Conservation (phyloP, 2,329 filamentous ascomycete genomes). For the Xylariomycetidae sp. region DNA sequence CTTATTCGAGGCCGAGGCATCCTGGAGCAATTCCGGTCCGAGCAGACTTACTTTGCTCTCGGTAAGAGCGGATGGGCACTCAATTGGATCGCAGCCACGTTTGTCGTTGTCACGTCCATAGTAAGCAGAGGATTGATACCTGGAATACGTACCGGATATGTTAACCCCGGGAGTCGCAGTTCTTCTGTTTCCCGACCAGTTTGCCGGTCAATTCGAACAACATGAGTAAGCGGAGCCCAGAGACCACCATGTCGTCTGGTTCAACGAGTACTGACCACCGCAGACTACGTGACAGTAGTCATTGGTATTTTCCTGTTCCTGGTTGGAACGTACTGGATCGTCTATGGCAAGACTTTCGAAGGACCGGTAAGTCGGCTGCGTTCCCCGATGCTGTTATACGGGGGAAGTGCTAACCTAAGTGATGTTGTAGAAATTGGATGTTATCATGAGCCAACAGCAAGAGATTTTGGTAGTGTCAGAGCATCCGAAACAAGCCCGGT, state of each 20-base stretch:
- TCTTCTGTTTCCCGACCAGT: conserved; percentile 26
- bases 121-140: conserved; percentile 12
- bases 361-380: conserved; percentile 19
- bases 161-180: conserved; percentile 19
- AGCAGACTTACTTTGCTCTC: conserved; percentile 23
- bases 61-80: conserved; percentile 23
- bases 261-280: conserved; percentile 2
- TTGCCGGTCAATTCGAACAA: conserved; percentile 23
- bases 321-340: conserved; percentile 20
- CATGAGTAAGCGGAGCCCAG: conserved; percentile 22
- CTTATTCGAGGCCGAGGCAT: conserved; percentile 30
- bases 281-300: conserved; percentile 31
- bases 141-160: too few species aligned
- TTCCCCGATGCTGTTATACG: background rate
- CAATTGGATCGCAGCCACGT: conserved; percentile 28
- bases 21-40: conserved; percentile 22
- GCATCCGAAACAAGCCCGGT: too few species aligned
- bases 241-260: background rate
- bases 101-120: conserved; percentile 33
- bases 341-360: conserved; percentile 21
- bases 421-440: conserved; percentile 19
- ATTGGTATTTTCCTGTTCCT: conserved; percentile 29
- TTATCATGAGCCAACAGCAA: conserved; percentile 18
- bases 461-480: too few species aligned
- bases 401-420: conserved; percentile 2